Percentiles rank a stretch among this genome's conserved stretches.
Conservation (phyloP, 306 rosid species). For the Ormosia semicastrata region DNA sequence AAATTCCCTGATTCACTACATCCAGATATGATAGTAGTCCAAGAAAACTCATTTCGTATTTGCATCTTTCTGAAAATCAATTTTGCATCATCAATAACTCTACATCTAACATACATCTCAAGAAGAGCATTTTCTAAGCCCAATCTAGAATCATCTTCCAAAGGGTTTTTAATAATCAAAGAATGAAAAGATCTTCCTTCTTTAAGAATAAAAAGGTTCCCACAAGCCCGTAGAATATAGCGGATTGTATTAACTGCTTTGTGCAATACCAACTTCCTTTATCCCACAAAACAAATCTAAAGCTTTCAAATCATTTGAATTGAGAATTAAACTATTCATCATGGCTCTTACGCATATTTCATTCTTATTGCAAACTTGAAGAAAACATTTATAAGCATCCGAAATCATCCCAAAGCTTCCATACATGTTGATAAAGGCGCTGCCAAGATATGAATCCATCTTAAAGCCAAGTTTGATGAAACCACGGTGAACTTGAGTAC, state of each 20-base stretch:
- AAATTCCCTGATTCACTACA: slow-evolving; percentile 31
- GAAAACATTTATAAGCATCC: slow-evolving; percentile 40
- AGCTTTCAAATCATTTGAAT: slow-evolving; percentile 32
- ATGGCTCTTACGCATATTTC: slow-evolving; percentile 36
- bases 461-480: slow-evolving; percentile 37
- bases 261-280: slow-evolving; percentile 2
- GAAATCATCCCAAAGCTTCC: slow-evolving; percentile 38
- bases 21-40: too few species aligned
- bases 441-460: slow-evolving; percentile 42
- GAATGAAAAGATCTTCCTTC: slow-evolving; percentile 40
- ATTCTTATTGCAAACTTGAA: slow-evolving; percentile 29
- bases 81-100: slow-evolving; percentile 29
- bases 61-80: slow-evolving; percentile 33
- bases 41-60: slow-evolving; percentile 37
- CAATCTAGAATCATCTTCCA: slow-evolving; percentile 30
- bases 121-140: slow-evolving; percentile 38
- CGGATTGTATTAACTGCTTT: slow-evolving; percentile 22
- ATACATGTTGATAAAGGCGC: slow-evolving; percentile 45
- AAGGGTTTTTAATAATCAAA: slow-evolving; percentile 25
- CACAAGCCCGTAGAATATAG: slow-evolving; percentile 35
- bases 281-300: slow-evolving; percentile 30
- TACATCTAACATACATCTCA: slow-evolving; percentile 42
- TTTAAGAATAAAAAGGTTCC: slow-evolving; percentile 29
- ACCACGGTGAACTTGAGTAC: slow-evolving; percentile 40
- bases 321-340: slow-evolving; percentile 32